Base-by-base conservation (phyloP, 2,329 filamentous ascomycete species). In the Rosellinia necatrix region DNA sequence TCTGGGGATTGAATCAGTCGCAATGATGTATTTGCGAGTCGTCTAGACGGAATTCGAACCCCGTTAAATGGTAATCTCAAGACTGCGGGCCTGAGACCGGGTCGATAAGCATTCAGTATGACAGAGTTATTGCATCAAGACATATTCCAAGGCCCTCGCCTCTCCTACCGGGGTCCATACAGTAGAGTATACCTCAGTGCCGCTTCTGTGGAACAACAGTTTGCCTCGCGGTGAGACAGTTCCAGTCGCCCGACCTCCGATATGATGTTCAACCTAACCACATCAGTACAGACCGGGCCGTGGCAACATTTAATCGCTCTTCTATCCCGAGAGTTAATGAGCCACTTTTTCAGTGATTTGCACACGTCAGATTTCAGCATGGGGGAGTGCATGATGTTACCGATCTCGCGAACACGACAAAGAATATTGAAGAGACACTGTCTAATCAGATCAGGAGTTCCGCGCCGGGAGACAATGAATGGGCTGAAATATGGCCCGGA, bases 401-500 rank as follows among this genome's bases (percentile, higher is more conserved):
- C 2, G 19, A 50, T 21, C 13, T 42, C 2, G 8, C 3, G 4
- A 50, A 25, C 15, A 8, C 35, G 27, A 42, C 37, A 6, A 25
- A 1, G 4, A 42, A 42, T n/a, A 6, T 49, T 4, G 48, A 32
- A 17, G 27, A 32, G 10, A 42, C 25, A 2, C 19, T 50, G n/a
- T 25, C 48, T 10, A 50, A 50, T n/a, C 60, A 63, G 42, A 58
- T 68, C 6, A 44, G 63, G 9, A 56, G 51, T 19, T 12, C 30
- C 4, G 27, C 42, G 8, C 43, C 43, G 2, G 62, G 61, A 6
- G 64, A 63, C 17, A 67, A 64, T 38, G 12, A 6, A 7, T 32
- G 53, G 4, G 57, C 56, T 4, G 57, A 40, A 2, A 34, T 49
- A 7, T 42, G 66, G 13, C 21, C 21, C 0, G 69, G 70, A 3